phyloP scores from a whole-genome alignment of 78 protist species.

The Mastigamoeba balamuthi region DNA sequence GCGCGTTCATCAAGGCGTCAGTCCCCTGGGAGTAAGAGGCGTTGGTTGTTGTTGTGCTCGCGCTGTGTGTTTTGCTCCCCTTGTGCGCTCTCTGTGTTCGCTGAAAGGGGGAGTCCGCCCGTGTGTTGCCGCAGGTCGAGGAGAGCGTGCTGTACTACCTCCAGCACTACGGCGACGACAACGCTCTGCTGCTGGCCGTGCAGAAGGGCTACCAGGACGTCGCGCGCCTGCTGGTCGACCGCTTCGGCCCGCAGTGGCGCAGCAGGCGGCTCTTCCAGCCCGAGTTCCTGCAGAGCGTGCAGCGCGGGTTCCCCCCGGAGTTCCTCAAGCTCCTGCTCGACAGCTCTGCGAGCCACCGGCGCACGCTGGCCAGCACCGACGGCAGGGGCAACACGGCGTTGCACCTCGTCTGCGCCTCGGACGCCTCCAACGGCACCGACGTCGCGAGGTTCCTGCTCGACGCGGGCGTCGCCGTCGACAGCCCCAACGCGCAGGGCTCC shows the following conservation, averaged over 20 bases:
- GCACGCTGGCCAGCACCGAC: neutral
- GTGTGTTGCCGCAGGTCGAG: too few species aligned
- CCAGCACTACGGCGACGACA: neutral
- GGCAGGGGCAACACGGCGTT: neutral
- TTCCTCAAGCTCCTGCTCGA: neutral
- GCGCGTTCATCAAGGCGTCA: too few species aligned
- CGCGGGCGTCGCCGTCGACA: neutral
- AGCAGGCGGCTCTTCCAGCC: neutral
- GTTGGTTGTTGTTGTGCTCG: too few species aligned
- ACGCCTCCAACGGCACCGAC: neutral
- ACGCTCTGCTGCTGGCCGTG: neutral
- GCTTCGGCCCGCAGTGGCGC: neutral
- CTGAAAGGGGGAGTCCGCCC: too few species aligned
- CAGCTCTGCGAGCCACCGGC: neutral
- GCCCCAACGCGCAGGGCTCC: neutral
- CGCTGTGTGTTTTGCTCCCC: too few species aligned
- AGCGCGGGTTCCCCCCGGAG: neutral
- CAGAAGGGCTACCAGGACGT: neutral
- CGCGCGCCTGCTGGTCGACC: neutral
- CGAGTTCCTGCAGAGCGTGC: neutral
- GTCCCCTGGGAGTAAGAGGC: too few species aligned
- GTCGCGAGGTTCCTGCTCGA: neutral
- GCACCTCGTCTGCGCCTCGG: neutral
- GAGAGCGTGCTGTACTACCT: neutral
- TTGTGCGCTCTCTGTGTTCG: too few species aligned